These are phyloP conservation scores for Inga laurina DNA, from an alignment of 306 rosid species.

Conservation along the genomic window DNA sequence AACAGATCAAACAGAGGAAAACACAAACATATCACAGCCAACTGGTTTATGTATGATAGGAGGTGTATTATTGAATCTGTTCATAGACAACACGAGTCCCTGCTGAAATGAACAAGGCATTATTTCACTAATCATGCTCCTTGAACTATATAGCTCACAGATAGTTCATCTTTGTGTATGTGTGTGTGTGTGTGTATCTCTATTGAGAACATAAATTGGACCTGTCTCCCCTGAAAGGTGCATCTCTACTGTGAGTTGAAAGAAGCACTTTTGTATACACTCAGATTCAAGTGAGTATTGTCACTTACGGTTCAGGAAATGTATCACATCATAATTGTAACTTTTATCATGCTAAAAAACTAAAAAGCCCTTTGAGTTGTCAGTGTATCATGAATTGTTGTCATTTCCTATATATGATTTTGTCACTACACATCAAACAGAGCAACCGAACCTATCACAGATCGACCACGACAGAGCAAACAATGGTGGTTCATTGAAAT, in stretches of 20 bases:
- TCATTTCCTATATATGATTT: too few species aligned
- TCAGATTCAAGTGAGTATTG: background rate
- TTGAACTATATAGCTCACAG: background rate
- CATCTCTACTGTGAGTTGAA: background rate
- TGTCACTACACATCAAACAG: too few species aligned
- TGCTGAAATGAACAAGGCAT: background rate
- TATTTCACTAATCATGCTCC: background rate
- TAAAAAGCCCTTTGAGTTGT: too few species aligned
- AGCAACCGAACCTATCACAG: too few species aligned
- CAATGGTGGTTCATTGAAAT: too few species aligned
- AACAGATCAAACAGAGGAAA: too few species aligned
- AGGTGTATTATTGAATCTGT: background rate
- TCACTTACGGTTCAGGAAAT: too few species aligned
- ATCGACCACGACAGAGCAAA: too few species aligned
- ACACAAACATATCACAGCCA: background rate
- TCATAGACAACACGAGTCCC: background rate
- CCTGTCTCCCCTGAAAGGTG: constrained; percentile 19
- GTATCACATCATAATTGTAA: background rate
- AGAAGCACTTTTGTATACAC: background rate
- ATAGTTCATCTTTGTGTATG: background rate
- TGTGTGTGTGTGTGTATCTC: background rate
- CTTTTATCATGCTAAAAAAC: background rate
- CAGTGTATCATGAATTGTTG: too few species aligned
- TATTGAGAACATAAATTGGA: background rate
- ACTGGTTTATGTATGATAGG: background rate